Evolutionary conservation across 768 basidiomycete genomes (phyloP).

Genomic region (Leucosporidium yakuticum): DNA sequence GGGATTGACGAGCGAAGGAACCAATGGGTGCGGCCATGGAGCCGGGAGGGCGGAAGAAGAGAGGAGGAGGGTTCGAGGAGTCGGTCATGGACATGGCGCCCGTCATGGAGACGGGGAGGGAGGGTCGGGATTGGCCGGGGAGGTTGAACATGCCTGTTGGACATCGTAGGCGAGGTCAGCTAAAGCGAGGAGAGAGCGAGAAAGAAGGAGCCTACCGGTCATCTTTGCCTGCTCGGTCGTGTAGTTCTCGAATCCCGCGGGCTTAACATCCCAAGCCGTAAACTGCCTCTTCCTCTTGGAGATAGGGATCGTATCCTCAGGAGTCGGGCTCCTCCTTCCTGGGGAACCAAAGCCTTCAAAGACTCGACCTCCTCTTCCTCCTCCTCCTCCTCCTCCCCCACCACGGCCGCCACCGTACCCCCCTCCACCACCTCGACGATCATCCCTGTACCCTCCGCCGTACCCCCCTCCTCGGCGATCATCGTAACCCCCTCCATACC

Average conservation of each 20-base stretch:
- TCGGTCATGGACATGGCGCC: slow-evolving; percentile 57
- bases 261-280: slow-evolving; percentile 93
- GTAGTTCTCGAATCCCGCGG: slow-evolving; percentile 90
- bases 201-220: slow-evolving; percentile 59
- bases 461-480: slow-evolving; percentile 6
- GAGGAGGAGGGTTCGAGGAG: slow-evolving; percentile 21
- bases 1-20: slow-evolving; percentile 65
- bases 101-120: slow-evolving; percentile 44
- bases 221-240: slow-evolving; percentile 96
- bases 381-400: slow-evolving; percentile 15
- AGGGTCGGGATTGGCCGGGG: slow-evolving; percentile 65
- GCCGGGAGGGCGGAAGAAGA: slow-evolving; percentile 42
- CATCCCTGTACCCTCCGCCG: slow-evolving; percentile 7
- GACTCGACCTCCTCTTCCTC: slow-evolving; percentile 30
- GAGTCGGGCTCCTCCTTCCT: slow-evolving; percentile 81
- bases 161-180: slow-evolving; percentile 16
- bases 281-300: slow-evolving; percentile 82
- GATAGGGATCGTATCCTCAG: slow-evolving; percentile 70
- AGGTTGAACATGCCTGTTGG: slow-evolving; percentile 82
- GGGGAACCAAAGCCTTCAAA: slow-evolving; percentile 54
- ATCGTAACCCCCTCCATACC: not conserved
- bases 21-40: slow-evolving; percentile 32
- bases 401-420: not conserved
- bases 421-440: not conserved
- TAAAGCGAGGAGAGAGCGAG: not conserved